Base-by-base conservation (phyloP, 768 basidiomycete species). In the Coprinopsis strossmayeri region DNA sequence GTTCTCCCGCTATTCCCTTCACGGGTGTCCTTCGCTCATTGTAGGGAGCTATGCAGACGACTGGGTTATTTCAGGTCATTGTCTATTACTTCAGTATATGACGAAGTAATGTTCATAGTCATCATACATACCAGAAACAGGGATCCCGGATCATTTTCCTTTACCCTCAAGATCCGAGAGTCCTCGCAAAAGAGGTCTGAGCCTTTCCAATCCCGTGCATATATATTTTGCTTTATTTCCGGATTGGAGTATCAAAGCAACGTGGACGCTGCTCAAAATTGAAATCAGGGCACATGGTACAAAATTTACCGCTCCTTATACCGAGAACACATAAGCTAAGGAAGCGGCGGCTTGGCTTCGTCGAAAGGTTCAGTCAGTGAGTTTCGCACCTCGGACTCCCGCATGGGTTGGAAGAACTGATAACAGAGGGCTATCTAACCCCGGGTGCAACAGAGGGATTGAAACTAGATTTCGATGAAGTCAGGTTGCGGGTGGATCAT, bases 401-500 rank as follows among this genome's bases (percentile, higher is more conserved):
- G 40, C 40, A 42, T 42, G 40, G 40, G 9, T 32, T 32, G 30
- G 9, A 15, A 32, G 9, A 32, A 32, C n/a, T 7, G 30, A 32
- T 32, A 32, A 15, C 30, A 15, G 30, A 32, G 7, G 30, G 30
- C 15, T 32, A 15, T 32, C 30, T 32, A 32, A 32, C 30, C 15
- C 30, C 30, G 30, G 30, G 30, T 32, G 30, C 30, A 15, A 32
- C 7, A 32, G 9, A 32, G 30, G 30, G n/a, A n/a, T n/a, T n/a
- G n/a, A n/a, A n/a, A n/a, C 30, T 32, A 7, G 9, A 32, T 15
- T 32, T 32, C 30, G 30, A 7, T 32, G 7, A 32, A 15, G 5
- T 15, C 13, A 5, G 20, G 17, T 30, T n/a, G n/a, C 45, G 45
- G 45, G 45, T 13, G 45, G 45, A 46, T 46, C 45, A 7, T 46